Evolutionary conservation across 1,139 yeast species (phyloP).

Genomic region (Yamadazyma taylorii): DNA sequence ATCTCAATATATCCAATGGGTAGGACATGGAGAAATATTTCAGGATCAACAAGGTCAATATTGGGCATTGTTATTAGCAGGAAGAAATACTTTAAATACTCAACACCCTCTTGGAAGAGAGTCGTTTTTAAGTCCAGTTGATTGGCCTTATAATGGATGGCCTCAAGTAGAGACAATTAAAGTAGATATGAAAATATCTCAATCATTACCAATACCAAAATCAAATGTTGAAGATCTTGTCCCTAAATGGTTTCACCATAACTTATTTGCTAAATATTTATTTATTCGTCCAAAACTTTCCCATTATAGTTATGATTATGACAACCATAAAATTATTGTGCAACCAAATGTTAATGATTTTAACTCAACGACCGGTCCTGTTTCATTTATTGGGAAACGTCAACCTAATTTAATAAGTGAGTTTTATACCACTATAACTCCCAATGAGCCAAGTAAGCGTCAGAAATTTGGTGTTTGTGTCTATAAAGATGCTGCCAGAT

Average conservation of each 20-base stretch:
- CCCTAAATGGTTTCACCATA: slow-evolving; percentile 8
- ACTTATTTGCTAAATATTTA: slow-evolving; percentile 8
- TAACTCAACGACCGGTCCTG: slow-evolving; percentile 4
- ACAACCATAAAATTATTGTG: slow-evolving; percentile 5
- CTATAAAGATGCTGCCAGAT: slow-evolving; percentile 10
- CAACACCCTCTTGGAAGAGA: slow-evolving; percentile 12
- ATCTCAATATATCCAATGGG: slow-evolving; percentile 12
- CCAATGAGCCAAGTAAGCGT: slow-evolving; percentile 1
- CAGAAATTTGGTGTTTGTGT: slow-evolving; percentile 8
- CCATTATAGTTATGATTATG: slow-evolving; percentile 7
- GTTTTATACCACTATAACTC: slow-evolving; percentile 4
- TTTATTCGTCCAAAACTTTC: slow-evolving; percentile 6
- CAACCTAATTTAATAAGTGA: slow-evolving; percentile 9
- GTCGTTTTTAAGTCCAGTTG: slow-evolving; percentile 10
- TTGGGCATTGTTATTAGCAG: slow-evolving; percentile 11
- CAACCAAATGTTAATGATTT: slow-evolving; percentile 4
- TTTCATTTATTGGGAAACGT: slow-evolving; percentile 9
- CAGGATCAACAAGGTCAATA: slow-evolving; percentile 9
- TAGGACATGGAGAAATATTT: slow-evolving; percentile 12
- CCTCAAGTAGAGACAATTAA: slow-evolving; percentile 11
- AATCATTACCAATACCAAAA: slow-evolving; percentile 5
- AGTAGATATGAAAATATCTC: slow-evolving; percentile 8
- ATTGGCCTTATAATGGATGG: slow-evolving; percentile 12
- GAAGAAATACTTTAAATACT: slow-evolving; percentile 6
- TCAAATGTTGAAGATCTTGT: slow-evolving; percentile 3